These are phyloP conservation scores for Calonectria hongkongensis DNA, from an alignment of 2,329 filamentous ascomycete species.

Conservation along the genomic window DNA sequence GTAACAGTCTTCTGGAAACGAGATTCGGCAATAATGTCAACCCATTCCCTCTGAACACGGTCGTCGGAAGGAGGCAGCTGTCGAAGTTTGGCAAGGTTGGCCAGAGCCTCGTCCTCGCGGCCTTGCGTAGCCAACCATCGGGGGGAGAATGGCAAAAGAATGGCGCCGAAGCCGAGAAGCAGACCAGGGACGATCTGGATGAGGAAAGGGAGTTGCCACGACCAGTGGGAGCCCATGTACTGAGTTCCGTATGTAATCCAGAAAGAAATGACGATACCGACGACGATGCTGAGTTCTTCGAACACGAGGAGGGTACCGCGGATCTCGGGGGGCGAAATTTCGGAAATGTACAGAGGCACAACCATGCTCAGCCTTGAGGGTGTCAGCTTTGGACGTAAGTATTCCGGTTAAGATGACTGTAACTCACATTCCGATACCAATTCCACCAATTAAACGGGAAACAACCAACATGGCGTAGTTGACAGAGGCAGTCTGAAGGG, in stretches of 20 bases:
- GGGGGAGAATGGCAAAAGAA: slow-evolving; percentile 54
- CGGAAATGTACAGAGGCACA: slow-evolving; percentile 66
- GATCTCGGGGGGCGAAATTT: slow-evolving; percentile 68
- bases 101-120: slow-evolving; percentile 51
- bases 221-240: slow-evolving; percentile 51
- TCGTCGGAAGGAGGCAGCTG: slow-evolving; percentile 47
- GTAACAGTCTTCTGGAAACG: slow-evolving; percentile 55
- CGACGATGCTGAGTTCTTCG: slow-evolving; percentile 60
- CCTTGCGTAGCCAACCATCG: slow-evolving; percentile 54
- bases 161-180: slow-evolving; percentile 50
- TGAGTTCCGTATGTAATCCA: slow-evolving; percentile 58
- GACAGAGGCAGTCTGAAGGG: slow-evolving; percentile 64
- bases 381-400: background rate
- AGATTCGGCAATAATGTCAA: slow-evolving; percentile 53
- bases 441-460: slow-evolving; percentile 65
- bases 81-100: slow-evolving; percentile 50
- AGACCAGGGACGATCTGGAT: slow-evolving; percentile 56
- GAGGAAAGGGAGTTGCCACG: slow-evolving; percentile 57
- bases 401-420: background rate
- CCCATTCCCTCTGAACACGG: slow-evolving; percentile 50
- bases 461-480: slow-evolving; percentile 64
- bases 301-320: slow-evolving; percentile 67
- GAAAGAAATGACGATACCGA: slow-evolving; percentile 57
- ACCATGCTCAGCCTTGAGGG: slow-evolving; percentile 55
- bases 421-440: slow-evolving; percentile 63